Conservation (phyloP, 1,284 basidiomycete species). For the Pisolithus thermaeus region DNA sequence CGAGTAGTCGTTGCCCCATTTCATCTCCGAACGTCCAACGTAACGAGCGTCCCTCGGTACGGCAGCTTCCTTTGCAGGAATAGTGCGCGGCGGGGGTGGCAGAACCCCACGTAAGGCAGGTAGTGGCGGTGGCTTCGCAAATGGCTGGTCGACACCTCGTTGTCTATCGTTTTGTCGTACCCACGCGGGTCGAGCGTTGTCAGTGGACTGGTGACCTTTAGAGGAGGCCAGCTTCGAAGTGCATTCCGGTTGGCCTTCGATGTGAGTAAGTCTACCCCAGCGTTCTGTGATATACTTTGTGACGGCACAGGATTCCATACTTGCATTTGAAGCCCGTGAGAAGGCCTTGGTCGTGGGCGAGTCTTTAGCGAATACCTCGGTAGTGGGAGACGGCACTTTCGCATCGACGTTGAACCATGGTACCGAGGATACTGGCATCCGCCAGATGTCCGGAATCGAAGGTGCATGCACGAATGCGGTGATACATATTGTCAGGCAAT, state of each 20-base stretch:
- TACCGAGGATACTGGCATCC: slow-evolving; percentile 40
- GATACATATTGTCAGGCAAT: slow-evolving; percentile 49
- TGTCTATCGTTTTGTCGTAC: slow-evolving; percentile 36
- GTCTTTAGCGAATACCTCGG: slow-evolving; percentile 6
- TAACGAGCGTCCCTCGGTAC: slow-evolving; percentile 2
- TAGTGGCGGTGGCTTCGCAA: slow-evolving; percentile 16
- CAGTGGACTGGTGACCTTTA: slow-evolving; percentile 17
- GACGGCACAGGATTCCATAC: slow-evolving; percentile 18
- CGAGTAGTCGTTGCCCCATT: not conserved
- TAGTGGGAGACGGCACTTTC: slow-evolving; percentile 3
- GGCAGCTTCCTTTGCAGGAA: slow-evolving; percentile 6
- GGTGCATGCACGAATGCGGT: slow-evolving; percentile 38
- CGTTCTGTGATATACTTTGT: slow-evolving; percentile 25
- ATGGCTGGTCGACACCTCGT: slow-evolving; percentile 48
- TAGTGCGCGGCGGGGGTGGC: slow-evolving; percentile 16
- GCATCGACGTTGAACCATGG: slow-evolving; percentile 47
- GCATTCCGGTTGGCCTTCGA: slow-evolving; percentile 12
- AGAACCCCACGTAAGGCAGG: slow-evolving; percentile 6
- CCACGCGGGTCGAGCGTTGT: slow-evolving; percentile 37
- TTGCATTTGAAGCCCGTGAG: slow-evolving; percentile 8
- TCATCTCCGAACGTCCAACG: slow-evolving; percentile 2
- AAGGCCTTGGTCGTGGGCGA: slow-evolving; percentile 5
- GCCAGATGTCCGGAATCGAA: slow-evolving; percentile 45
- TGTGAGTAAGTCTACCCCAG: slow-evolving; percentile 25
- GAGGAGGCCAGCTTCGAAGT: slow-evolving; percentile 13